These are phyloP conservation scores for Lithospermum erythrorhizon DNA, from an alignment of 257 asterid genomes.

Conservation along the genomic window DNA sequence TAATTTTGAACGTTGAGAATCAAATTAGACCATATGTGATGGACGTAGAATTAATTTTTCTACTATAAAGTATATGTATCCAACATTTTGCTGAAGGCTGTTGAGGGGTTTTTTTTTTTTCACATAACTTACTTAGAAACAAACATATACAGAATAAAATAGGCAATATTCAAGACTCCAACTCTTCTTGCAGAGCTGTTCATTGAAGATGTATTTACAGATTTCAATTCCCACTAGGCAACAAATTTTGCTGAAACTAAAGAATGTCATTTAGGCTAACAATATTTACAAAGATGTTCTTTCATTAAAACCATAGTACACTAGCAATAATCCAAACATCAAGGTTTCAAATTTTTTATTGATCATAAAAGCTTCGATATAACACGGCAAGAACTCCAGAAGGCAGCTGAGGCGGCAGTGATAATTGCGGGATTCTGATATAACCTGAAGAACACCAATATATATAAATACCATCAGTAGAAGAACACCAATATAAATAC, in stretches of 20 bases:
- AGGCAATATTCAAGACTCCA: slow-evolving; percentile 2
- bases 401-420: slow-evolving; percentile 76
- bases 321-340: background rate
- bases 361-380: slow-evolving; percentile 82
- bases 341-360: slow-evolving; percentile 2
- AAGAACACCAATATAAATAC: slow-evolving; percentile 4
- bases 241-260: background rate
- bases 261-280: slow-evolving; percentile 21
- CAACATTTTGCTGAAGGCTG: no score
- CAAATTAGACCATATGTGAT: no score
- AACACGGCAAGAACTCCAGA: slow-evolving; percentile 84
- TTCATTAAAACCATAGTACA: slow-evolving; percentile 8
- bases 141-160: background rate
- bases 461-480: background rate
- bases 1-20: no score
- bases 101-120: no score
- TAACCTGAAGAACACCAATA: slow-evolving; percentile 35
- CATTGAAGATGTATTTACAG: slow-evolving; percentile 21
- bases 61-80: no score
- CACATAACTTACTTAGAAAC: no score
- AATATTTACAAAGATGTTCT: slow-evolving; percentile 3
- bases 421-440: slow-evolving; percentile 89
- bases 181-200: slow-evolving; percentile 5
- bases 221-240: slow-evolving; percentile 1
- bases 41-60: no score